Evolutionary conservation across 371 early-diverging fungal genomes (phyloP), one percentile per base, ranked within the genome.

Genomic region (Phascolomyces articulosus): DNA sequence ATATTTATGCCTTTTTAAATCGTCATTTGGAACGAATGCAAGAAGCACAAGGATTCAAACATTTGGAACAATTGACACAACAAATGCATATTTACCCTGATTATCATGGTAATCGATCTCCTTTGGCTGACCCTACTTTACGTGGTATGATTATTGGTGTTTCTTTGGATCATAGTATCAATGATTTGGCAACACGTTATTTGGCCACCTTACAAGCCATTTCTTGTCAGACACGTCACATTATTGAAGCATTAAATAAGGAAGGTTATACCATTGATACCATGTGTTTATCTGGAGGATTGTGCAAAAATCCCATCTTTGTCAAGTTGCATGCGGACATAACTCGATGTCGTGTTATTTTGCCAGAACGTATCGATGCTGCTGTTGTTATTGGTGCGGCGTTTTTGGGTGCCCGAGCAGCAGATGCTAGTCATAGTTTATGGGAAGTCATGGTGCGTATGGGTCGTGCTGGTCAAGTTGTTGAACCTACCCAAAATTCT

Each of bases 31-130:
- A 66, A 6, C 38, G 27, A 1, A 40, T 85, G 24, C 78, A 73
- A 38, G 31, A 66, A 21, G 62, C 65, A 10, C 73, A 55, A 28
- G 68, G 68, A 0, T 58, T 73, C 8, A 48, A 58, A 7, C 67
- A 84, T 55, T 24, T 79, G 31, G 79, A 77, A 24, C 69, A 77
- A 9, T 72, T 90, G 31, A 84, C 86, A 11, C 65, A 69, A 27
- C 65, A 84, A 60, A 57, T 90, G 18, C 92, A 91, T 58, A 76
- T 91, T 51, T 83, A 87, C 21, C 92, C 93, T 3, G 93, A 93
- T 69, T 88, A 84, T 65, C 91, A 93, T 68, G 93, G 93, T 15
- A 91, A 91, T 62, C 84, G 93, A 6, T 88, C 90, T 1, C 92
- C 93, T 0, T 68, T 90, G 20, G 87, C 90, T 0, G 91, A 93